Conservation (phyloP, 805 yeast genomes). For the Candida awuae region DNA sequence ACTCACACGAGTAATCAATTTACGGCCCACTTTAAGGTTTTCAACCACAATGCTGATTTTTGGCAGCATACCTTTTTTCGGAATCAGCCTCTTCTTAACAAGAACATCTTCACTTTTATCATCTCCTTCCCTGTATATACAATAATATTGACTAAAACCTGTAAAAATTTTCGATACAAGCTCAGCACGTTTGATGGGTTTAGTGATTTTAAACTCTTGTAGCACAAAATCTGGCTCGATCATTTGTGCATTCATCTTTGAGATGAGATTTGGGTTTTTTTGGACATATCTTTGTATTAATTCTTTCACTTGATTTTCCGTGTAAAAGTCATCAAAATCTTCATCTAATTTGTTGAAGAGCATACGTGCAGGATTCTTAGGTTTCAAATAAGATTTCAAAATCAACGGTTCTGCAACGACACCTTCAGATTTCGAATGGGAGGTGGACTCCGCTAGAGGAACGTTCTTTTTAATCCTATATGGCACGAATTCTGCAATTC, state of each 20-base stretch:
- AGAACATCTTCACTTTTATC: slow-evolving; percentile 17
- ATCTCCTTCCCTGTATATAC: slow-evolving; percentile 9
- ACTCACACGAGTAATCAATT: slow-evolving; percentile 63
- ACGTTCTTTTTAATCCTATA: slow-evolving; percentile 43
- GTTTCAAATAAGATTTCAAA: slow-evolving; percentile 44
- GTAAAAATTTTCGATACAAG: background rate
- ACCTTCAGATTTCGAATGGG: too few species aligned
- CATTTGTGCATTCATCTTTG: slow-evolving; percentile 39
- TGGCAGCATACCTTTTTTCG: slow-evolving; percentile 62
- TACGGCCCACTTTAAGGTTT: slow-evolving; percentile 75
- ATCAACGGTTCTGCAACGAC: slow-evolving; percentile 12
- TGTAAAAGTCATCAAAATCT: slow-evolving; percentile 36
- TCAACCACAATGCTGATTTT: slow-evolving; percentile 54
- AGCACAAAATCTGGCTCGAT: slow-evolving; percentile 51
- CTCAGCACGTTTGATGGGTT: slow-evolving; percentile 21
- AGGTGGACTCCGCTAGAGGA: too few species aligned
- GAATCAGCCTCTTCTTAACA: slow-evolving; percentile 22
- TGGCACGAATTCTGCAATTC: slow-evolving; percentile 54
- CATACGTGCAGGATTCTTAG: slow-evolving; percentile 40
- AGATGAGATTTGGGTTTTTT: slow-evolving; percentile 41
- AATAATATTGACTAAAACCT: slow-evolving; percentile 11
- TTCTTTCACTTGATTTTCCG: slow-evolving; percentile 45
- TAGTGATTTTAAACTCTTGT: slow-evolving; percentile 29
- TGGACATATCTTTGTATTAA: slow-evolving; percentile 51
- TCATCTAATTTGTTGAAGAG: slow-evolving; percentile 38